Evolutionary conservation across 2,329 filamentous ascomycete species (phyloP), one percentile per base, ranked within the genome.

Genomic region (Lachnellula suecica): DNA sequence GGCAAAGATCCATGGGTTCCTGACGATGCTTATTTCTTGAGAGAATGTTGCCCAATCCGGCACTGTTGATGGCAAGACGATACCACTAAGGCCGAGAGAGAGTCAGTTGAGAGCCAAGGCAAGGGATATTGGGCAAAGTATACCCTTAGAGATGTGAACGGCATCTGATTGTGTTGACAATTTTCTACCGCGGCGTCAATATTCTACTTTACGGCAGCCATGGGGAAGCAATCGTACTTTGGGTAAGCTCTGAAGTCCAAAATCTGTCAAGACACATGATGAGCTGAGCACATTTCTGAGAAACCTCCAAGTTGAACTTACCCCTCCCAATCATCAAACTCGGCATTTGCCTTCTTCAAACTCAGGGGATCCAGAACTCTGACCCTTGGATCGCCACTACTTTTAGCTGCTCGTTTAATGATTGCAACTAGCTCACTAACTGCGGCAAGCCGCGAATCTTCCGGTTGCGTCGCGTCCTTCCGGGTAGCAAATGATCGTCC

Each of bases 281-380:
- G n/a, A 29, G n/a, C n/a, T 27, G n/a, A 25, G 20, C 5, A 11
- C 15, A 10, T 27, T 11, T 11, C 22, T 43, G 37, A 22, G 34
- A 2, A 34, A 34, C 7, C 29, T 5, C 20, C 17, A 41, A 49
- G 43, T 24, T 13, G 15, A n/a, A 51, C 43, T 49, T 38, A 63
- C 60, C 43, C 51, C 43, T 63, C 59, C 61, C 61, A 63, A 15
- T 51, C 34, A 53, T 59, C 58, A 25, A 63, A 47, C 29, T 62
- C 59, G 8, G 24, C 48, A 38, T 63, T 62, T 20, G 59, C 25
- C n/a, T 47, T 52, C 34, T 51, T 44, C 31, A 62, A 29, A 27
- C 46, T 51, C 10, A 37, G 25, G 11, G 52, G 17, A 10, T 58
- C 47, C 23, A 63, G 48, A 10, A 52, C 49, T 44, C 58, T 59